These are phyloP conservation scores for Russula brevipes DNA, from an alignment of 768 basidiomycete species.

Conservation along the genomic window DNA sequence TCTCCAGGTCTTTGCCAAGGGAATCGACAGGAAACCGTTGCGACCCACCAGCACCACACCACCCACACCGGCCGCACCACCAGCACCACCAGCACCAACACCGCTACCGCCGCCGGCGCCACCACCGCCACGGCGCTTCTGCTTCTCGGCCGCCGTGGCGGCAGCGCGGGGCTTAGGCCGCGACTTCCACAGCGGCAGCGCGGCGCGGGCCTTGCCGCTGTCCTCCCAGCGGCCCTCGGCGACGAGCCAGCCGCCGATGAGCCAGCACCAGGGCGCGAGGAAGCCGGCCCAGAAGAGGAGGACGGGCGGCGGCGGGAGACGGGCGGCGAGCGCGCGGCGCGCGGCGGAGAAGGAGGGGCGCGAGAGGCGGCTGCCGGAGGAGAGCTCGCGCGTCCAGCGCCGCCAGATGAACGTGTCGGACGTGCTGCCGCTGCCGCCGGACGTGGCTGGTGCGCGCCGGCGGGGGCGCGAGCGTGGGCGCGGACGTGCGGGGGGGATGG, in stretches of 20 bases:
- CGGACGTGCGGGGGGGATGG: background rate
- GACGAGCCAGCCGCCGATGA: slow-evolving; percentile 69
- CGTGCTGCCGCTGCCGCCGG: slow-evolving; percentile 18
- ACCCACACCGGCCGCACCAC: no score
- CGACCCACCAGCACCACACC: background rate
- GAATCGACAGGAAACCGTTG: slow-evolving; percentile 6
- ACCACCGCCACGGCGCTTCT: background rate
- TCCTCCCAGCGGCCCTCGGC: slow-evolving; percentile 38
- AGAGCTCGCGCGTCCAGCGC: slow-evolving; percentile 31
- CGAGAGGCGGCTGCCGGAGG: slow-evolving; percentile 19
- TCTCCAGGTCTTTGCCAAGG: slow-evolving; percentile 10
- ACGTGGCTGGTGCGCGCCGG: slow-evolving; percentile 15
- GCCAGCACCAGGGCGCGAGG: slow-evolving; percentile 67
- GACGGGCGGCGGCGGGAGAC: slow-evolving; percentile 20
- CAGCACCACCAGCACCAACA: no score
- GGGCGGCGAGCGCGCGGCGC: slow-evolving; percentile 1
- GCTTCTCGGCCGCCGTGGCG: background rate
- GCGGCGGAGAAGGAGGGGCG: slow-evolving; percentile 22
- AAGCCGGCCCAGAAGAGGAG: slow-evolving; percentile 76
- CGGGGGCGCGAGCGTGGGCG: slow-evolving; percentile 9
- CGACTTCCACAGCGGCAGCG: slow-evolving; percentile 31
- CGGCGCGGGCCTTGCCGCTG: slow-evolving; percentile 37
- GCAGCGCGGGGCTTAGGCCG: background rate
- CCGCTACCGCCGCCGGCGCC: background rate
- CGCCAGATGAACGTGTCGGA: slow-evolving; percentile 28